phyloP scores from a whole-genome alignment of 2,329 filamentous ascomycete species.

The Diatrype stigma region DNA sequence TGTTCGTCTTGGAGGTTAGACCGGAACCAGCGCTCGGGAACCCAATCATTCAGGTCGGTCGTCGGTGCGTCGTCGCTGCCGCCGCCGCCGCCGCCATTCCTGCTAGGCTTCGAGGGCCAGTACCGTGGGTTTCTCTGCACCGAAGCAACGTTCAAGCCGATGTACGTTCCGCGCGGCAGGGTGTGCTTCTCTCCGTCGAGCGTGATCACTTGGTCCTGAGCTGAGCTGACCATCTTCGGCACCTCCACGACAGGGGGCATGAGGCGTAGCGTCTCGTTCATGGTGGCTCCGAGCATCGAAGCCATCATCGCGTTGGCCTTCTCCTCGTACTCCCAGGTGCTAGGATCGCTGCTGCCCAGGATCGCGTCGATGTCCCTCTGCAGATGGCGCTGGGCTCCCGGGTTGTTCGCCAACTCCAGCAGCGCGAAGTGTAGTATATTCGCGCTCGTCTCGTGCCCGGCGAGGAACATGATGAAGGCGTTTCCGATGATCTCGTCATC shows the following conservation, averaged over 20 bases:
- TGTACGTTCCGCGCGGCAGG: constrained; percentile 1
- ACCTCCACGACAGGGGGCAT: constrained; percentile 67
- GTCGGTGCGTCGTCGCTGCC: constrained; percentile 31
- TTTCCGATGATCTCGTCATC: constrained; percentile 69
- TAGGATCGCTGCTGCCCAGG: constrained; percentile 49
- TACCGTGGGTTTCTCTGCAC: constrained; percentile 7
- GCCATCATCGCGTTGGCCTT: constrained; percentile 61
- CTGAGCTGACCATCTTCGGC: constrained; percentile 55
- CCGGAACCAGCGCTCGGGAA: constrained; percentile 71
- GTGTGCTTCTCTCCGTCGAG: constrained; percentile 42
- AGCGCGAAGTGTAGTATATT: constrained; percentile 70
- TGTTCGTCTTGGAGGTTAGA: too few species aligned
- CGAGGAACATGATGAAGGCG: constrained; percentile 64
- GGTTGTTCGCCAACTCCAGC: constrained; percentile 63
- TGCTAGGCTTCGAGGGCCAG: constrained; percentile 37
- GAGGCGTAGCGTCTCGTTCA: constrained; percentile 71
- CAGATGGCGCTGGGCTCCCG: constrained; percentile 58
- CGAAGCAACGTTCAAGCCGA: constrained; percentile 1
- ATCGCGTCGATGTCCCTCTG: constrained; percentile 66
- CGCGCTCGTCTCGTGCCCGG: constrained; percentile 78
- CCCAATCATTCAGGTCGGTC: constrained; percentile 59
- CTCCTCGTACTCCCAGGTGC: constrained; percentile 70
- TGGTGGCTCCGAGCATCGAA: constrained; percentile 65
- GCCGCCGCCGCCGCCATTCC: too few species aligned
- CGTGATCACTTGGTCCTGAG: constrained; percentile 50